These are phyloP conservation scores for Phytophthora sp. DNA, from an alignment of 352 stramenopile species.

Conservation along the genomic window DNA sequence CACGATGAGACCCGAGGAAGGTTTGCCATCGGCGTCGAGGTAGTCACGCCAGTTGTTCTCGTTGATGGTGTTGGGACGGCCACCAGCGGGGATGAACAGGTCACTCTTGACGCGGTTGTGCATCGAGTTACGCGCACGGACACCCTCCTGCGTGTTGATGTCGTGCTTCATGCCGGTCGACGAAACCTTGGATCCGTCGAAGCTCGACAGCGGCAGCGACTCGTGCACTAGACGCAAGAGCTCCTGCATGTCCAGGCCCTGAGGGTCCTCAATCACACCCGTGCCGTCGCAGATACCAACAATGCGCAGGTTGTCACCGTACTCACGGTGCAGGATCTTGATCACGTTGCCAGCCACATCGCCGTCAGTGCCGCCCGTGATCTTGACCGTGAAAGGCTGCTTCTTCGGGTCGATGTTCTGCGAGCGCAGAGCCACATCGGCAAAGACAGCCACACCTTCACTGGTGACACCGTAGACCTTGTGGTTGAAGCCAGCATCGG, in stretches of 20 bases:
- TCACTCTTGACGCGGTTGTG: slow-evolving; percentile 95
- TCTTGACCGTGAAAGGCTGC: slow-evolving; percentile 82
- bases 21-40: slow-evolving; percentile 68
- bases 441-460: slow-evolving; percentile 84
- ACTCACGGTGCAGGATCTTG: slow-evolving; percentile 96
- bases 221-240: slow-evolving; percentile 94
- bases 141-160: slow-evolving; percentile 70
- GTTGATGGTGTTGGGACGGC: slow-evolving; percentile 87
- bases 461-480: slow-evolving; percentile 89
- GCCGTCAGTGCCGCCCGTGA: slow-evolving; percentile 96
- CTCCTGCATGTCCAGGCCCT: slow-evolving; percentile 94
- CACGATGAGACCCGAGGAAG: slow-evolving; percentile 83
- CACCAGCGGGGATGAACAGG: slow-evolving; percentile 84
- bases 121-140: slow-evolving; percentile 97
- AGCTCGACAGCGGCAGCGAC: slow-evolving; percentile 89
- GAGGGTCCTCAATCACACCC: slow-evolving; percentile 95
- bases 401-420: slow-evolving; percentile 80
- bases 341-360: slow-evolving; percentile 98
- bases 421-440: slow-evolving; percentile 75
- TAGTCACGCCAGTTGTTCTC: slow-evolving; percentile 87
- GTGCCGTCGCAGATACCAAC: slow-evolving; percentile 92
- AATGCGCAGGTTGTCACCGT: slow-evolving; percentile 94
- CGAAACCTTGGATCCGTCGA: slow-evolving; percentile 54
- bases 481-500: slow-evolving; percentile 86
- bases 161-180: slow-evolving; percentile 83